Evolutionary conservation across 768 basidiomycete genomes (phyloP).

Genomic region (Trametes elegans): DNA sequence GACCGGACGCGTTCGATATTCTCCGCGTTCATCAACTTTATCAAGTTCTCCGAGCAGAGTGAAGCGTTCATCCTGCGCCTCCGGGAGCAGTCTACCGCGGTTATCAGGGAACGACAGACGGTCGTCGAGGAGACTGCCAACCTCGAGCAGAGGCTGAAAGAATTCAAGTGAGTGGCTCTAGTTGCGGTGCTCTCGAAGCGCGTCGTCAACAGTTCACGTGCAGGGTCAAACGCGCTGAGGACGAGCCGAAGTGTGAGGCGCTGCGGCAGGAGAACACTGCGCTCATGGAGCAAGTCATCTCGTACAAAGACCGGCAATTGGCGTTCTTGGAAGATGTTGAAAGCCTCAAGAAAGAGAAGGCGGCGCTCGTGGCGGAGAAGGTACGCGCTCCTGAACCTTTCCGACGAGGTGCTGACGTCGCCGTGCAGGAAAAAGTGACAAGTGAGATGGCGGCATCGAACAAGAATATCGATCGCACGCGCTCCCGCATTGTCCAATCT

Average conservation of each 20-base stretch:
- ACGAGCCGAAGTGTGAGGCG: constrained; percentile 65
- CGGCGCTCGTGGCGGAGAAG: constrained; percentile 58
- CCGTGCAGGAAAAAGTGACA: constrained; percentile 55
- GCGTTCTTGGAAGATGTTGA: constrained; percentile 64
- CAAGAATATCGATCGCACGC: constrained; percentile 61
- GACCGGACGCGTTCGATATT: constrained; percentile 73
- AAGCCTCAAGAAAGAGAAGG: constrained; percentile 69
- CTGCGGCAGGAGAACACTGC: constrained; percentile 58
- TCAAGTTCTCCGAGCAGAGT: constrained; percentile 84
- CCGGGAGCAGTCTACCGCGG: constrained; percentile 52
- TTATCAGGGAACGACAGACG: constrained; percentile 63
- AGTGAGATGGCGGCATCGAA: constrained; percentile 56
- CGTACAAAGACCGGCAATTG: constrained; percentile 64
- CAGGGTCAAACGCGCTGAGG: constrained; percentile 63
- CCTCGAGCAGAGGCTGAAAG: constrained; percentile 49
- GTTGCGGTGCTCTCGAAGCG: neutral
- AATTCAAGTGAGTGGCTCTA: constrained; percentile 53
- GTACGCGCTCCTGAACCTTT: constrained; percentile 34
- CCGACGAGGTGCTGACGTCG: neutral
- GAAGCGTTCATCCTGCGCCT: constrained; percentile 59
- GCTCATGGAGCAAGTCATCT: constrained; percentile 63
- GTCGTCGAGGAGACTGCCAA: constrained; percentile 47
- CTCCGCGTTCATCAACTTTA: constrained; percentile 90
- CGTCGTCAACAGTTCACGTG: neutral
- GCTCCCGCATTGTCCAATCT: constrained; percentile 82